Evolutionary conservation across 176 grass and related monocot species (phyloP).

Genomic region (Dactylis glomerata): DNA sequence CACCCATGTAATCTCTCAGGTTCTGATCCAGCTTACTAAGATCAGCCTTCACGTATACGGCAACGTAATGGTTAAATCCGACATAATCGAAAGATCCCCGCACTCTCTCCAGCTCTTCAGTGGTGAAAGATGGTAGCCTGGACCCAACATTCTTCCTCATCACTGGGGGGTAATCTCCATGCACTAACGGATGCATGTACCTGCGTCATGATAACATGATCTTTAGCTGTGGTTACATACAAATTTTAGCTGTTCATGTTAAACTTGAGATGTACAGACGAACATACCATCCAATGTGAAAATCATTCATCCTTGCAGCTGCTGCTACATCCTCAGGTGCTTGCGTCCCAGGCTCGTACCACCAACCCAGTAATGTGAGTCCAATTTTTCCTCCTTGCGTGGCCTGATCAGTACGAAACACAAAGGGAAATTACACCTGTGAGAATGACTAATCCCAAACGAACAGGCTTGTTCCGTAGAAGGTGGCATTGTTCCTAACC

Average conservation of each 20-base stretch:
- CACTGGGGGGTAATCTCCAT: constrained; percentile 71
- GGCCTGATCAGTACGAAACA: constrained; percentile 36
- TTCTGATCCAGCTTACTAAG: constrained; percentile 36
- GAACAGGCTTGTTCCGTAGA: background rate
- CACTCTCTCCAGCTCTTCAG: constrained; percentile 48
- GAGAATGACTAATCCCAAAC: background rate
- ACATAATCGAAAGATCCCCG: constrained; percentile 78
- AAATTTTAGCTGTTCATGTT: background rate
- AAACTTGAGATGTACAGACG: background rate
- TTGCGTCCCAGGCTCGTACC: constrained; percentile 60
- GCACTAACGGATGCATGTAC: constrained; percentile 72
- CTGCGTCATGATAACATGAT: constrained; percentile 29
- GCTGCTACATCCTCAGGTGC: constrained; percentile 65
- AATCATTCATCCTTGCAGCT: constrained; percentile 72
- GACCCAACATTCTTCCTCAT: constrained; percentile 73
- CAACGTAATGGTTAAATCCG: constrained; percentile 81
- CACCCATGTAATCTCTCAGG: constrained; percentile 56
- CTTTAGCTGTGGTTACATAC: background rate
- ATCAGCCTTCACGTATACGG: constrained; percentile 48
- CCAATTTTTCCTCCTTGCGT: constrained; percentile 80
- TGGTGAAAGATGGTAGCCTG: constrained; percentile 52
- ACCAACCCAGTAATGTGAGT: constrained; percentile 66
- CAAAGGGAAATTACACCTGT: background rate
- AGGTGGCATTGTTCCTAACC: constrained; percentile 19
- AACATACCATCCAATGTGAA: constrained; percentile 86